Conservation (phyloP, 2,329 filamentous ascomycete species). For the Chalaropsis ovoidea region DNA sequence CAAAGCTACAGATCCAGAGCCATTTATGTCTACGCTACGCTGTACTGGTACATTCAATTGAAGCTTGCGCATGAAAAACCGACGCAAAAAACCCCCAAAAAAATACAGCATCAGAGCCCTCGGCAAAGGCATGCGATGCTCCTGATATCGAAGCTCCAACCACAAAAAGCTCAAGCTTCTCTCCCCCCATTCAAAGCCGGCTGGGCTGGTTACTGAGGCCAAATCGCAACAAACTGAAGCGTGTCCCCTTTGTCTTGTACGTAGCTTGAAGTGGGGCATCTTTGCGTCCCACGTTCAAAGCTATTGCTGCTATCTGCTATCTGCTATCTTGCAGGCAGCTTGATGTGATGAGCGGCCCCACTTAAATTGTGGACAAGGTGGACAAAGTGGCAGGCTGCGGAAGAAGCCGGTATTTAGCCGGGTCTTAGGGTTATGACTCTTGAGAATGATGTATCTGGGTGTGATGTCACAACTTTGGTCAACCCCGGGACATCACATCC, state of each 20-base stretch:
- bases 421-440: not conserved
- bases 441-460: too few species aligned
- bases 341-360: not conserved
- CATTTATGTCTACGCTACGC: too few species aligned
- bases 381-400: not conserved
- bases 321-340: not conserved
- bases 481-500: not conserved
- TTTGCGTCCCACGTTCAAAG: not conserved
- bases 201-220: slow-evolving; percentile 10
- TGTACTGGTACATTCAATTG: too few species aligned
- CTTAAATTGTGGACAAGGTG: slow-evolving; percentile 14
- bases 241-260: slow-evolving; percentile 15
- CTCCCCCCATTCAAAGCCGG: not conserved
- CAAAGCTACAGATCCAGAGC: slow-evolving; percentile 8
- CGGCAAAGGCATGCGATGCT: not conserved
- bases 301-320: not conserved
- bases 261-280: slow-evolving; percentile 16
- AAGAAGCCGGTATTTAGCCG: not conserved
- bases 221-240: slow-evolving; percentile 21
- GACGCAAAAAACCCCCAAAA: too few species aligned
- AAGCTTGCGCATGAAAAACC: too few species aligned
- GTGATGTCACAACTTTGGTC: not conserved
- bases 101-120: not conserved
- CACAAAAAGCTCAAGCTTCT: not conserved
- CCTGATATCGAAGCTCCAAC: not conserved